These are phyloP conservation scores for Pleochaeta shiraiana DNA, from an alignment of 2,329 filamentous ascomycete species.

Conservation along the genomic window DNA sequence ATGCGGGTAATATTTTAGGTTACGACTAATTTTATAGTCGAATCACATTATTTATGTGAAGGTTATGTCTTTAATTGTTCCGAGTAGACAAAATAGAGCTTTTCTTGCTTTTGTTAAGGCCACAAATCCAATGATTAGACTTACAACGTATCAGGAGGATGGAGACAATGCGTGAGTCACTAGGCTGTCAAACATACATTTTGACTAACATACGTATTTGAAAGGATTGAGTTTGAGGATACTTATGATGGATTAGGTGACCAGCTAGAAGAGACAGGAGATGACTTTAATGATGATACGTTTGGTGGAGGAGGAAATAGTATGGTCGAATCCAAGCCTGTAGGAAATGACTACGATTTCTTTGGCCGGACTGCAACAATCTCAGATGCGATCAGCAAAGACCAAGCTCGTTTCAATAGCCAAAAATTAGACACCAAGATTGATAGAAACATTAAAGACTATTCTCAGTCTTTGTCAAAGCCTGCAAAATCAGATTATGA, in stretches of 20 bases:
- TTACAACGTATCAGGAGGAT: constrained; percentile 43
- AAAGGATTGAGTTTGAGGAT: constrained; percentile 73
- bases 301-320: constrained; percentile 38
- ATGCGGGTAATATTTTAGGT: too few relatives aligned
- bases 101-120: constrained; percentile 72
- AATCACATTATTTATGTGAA: too few relatives aligned
- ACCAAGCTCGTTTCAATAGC: constrained; percentile 65
- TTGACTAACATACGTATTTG: too few relatives aligned
- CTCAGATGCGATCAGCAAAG: constrained; percentile 67
- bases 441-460: constrained; percentile 20
- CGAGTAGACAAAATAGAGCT: too few relatives aligned
- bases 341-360: constrained; percentile 94
- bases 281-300: constrained; percentile 93
- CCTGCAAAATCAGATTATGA: constrained; percentile 71
- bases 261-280: constrained; percentile 73
- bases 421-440: constrained; percentile 38
- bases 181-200: neutral
- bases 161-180: constrained; percentile 19
- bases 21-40: too few relatives aligned
- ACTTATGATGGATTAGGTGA: constrained; percentile 92
- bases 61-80: too few relatives aligned
- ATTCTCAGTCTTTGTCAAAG: constrained; percentile 25
- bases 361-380: constrained; percentile 83
- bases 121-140: constrained; percentile 71
- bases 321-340: constrained; percentile 24